Percentiles rank a stretch among this genome's conserved stretches.
phyloP scores from a whole-genome alignment of 768 basidiomycete species.

The Leucogyrophana mollusca region DNA sequence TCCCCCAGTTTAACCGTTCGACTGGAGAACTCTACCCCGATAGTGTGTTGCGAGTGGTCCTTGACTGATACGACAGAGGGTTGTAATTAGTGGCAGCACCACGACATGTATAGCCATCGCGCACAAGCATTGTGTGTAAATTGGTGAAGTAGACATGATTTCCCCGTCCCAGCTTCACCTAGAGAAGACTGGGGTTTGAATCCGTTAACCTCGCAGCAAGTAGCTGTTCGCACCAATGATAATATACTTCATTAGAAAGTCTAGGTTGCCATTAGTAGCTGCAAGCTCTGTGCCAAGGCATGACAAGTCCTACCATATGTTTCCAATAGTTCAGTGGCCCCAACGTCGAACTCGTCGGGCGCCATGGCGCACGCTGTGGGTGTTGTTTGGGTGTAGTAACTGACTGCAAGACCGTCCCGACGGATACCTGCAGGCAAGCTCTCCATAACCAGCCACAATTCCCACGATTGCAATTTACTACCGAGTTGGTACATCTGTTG shows the following conservation, averaged over 20 bases:
- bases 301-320: slow-evolving; percentile 70
- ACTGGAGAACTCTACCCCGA: slow-evolving; percentile 97
- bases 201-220: slow-evolving; percentile 6
- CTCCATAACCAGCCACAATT: background rate
- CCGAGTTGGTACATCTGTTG: too few species aligned
- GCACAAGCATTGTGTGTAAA: slow-evolving; percentile 94
- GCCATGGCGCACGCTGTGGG: slow-evolving; percentile 43
- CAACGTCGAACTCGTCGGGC: slow-evolving; percentile 66
- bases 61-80: slow-evolving; percentile 60
- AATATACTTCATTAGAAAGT: slow-evolving; percentile 99
- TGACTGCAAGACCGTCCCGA: background rate
- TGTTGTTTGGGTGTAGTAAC: background rate
- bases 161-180: slow-evolving; percentile 98
- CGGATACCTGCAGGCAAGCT: too few species aligned
- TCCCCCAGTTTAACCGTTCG: slow-evolving; percentile 90
- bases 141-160: slow-evolving; percentile 94
- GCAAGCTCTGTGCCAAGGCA: background rate
- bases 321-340: slow-evolving; percentile 90
- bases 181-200: slow-evolving; percentile 6
- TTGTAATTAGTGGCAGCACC: slow-evolving; percentile 6
- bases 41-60: slow-evolving; percentile 95
- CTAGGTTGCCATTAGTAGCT: slow-evolving; percentile 45
- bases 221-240: slow-evolving; percentile 68
- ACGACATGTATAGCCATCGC: slow-evolving; percentile 30
- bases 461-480: background rate